Percentiles rank a stretch among this genome's conserved stretches.
These are phyloP conservation scores for Russula brevipes DNA, from an alignment of 768 basidiomycete species.

Conservation along the genomic window DNA sequence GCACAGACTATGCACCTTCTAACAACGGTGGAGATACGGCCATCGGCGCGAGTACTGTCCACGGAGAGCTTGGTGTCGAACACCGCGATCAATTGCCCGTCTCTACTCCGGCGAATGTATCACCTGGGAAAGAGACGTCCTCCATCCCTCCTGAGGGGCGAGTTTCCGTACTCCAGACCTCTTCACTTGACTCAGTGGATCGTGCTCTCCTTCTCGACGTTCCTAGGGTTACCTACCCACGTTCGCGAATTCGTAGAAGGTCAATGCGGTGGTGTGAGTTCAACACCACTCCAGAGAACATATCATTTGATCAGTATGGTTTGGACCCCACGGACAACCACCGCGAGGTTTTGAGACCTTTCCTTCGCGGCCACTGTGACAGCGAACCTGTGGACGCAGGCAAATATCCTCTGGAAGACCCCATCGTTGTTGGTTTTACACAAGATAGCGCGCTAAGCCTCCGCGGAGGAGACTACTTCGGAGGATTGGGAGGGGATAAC, in stretches of 20 bases:
- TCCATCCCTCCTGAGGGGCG: not conserved
- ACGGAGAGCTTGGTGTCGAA: not conserved
- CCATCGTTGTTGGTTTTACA: not conserved
- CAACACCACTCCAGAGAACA: not conserved
- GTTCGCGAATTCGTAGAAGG: constrained; percentile 10
- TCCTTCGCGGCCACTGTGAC: not conserved
- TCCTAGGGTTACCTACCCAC: not conserved
- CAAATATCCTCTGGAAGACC: not conserved
- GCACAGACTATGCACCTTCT: not conserved
- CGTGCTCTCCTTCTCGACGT: constrained; percentile 1
- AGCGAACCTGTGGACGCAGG: not conserved
- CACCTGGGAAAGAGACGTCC: not conserved
- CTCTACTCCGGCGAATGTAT: not conserved
- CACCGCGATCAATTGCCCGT: not conserved
- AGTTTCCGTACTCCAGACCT: not conserved
- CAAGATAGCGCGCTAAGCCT: not conserved
- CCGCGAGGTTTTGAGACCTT: not conserved
- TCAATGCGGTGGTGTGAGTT: constrained; percentile 1
- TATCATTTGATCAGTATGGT: constrained; percentile 3
- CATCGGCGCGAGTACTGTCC: not conserved
- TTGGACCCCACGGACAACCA: not conserved
- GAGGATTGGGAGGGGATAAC: not conserved
- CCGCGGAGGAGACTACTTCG: not conserved
- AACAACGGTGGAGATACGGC: not conserved
- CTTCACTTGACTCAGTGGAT: constrained; percentile 17